These are phyloP conservation scores for Tetrapyrgos nigripes DNA, from an alignment of 1,284 basidiomycete species.

Conservation along the genomic window DNA sequence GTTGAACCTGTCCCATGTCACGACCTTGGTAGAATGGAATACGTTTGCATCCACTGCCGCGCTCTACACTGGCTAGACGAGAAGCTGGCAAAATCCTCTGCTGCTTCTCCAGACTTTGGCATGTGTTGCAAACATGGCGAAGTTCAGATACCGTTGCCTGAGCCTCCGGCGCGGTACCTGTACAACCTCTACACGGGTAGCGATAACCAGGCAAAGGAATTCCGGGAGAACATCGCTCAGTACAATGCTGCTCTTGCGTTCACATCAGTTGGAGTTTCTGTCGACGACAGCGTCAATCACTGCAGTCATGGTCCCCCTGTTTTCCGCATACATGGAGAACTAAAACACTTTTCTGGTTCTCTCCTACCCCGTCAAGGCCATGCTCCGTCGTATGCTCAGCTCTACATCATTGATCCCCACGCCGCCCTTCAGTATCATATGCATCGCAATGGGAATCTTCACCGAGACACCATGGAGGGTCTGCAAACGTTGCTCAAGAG, in stretches of 20 bases:
- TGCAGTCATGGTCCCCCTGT: conserved; percentile 29
- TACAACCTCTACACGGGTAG: not conserved
- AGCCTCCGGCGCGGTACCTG: not conserved
- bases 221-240: conserved; percentile 33
- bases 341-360: conserved; percentile 36
- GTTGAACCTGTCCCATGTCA: too few species aligned
- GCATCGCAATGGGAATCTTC: conserved; percentile 23
- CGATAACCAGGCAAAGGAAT: conserved; percentile 15
- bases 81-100: conserved; percentile 1
- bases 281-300: conserved; percentile 33
- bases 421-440: conserved; percentile 20
- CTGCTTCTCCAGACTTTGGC: conserved; percentile 4
- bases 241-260: conserved; percentile 46
- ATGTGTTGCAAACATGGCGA: conserved; percentile 6
- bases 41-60: too few species aligned
- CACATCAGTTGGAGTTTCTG: conserved; percentile 41
- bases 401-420: conserved; percentile 41
- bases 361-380: conserved; percentile 27
- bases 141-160: not conserved
- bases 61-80: not conserved
- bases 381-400: conserved; percentile 36
- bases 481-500: conserved; percentile 34
- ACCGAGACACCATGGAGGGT: conserved; percentile 24
- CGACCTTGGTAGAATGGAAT: too few species aligned
- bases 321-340: conserved; percentile 37